Evolutionary conservation across 805 yeast genomes (phyloP), one percentile per base, ranked within the genome.

Genomic region (Wickerhamomyces alni): DNA sequence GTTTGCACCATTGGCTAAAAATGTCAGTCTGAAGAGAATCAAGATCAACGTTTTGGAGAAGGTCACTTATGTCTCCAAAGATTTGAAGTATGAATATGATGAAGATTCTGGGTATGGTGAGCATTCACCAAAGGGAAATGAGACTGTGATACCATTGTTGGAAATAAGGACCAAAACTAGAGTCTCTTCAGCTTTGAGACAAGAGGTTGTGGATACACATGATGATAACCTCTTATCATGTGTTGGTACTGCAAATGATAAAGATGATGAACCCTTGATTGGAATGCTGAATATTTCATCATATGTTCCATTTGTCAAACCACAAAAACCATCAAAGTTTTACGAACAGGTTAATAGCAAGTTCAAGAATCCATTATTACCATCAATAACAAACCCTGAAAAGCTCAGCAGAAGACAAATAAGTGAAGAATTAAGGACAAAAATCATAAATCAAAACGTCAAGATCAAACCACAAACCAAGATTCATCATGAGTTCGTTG

Each of bases 11-110:
- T 52, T 82, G 44, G 72, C 70, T 5, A 83, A 84, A 57, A 72
- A 74, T 38, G 69, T 85, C 5, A 65, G 68, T 3, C 60, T 85
- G 27, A 83, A 80, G 45, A 65, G 89, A 48, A 67, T 85, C 37
- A 74, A 77, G 42, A 70, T 84, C 38, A 81, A 81, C 45, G 69
- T 84, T 11, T 64, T 80, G 41, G 93, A 85, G 54, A 71, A 79
- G 43, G 71, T 82, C 8, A 73, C 84, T 0, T 82, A 79, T 55
- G 72, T 70, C 8, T 76, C 86, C 8, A 75, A 72, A 43, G 74
- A 74, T 49, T 56, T 73, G 43, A 66, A 70, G 31, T 65, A 59
- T 43, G 82, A 75, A 48, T 70, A 68, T 38, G 85, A 80, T 36
- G 75, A 71, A 26, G 24, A 21, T 2, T 33, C 25, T 16, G 9